Evolutionary conservation across 1,139 yeast genomes (phyloP).

Genomic region (Hansenula sp.): DNA sequence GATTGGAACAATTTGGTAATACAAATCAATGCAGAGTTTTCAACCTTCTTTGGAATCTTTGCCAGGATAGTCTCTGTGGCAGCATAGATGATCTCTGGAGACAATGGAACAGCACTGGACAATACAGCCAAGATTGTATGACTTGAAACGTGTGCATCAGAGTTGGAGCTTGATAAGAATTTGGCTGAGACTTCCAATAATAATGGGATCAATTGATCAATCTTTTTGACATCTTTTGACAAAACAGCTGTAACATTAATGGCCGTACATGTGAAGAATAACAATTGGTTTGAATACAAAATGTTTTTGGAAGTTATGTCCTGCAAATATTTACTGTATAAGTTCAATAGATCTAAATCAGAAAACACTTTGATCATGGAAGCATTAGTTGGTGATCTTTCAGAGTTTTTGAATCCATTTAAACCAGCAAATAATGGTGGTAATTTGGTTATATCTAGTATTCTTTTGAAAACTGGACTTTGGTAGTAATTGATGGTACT

Average conservation of each 20-base stretch:
- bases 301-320: conserved; percentile 51
- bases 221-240: conserved; percentile 34
- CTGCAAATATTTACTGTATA: conserved; percentile 58
- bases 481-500: conserved; percentile 76
- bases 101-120: conserved; percentile 66
- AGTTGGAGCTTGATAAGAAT: conserved; percentile 43
- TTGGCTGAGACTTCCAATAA: conserved; percentile 56
- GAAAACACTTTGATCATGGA: conserved; percentile 72
- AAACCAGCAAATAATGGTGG: conserved; percentile 80
- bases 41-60: conserved; percentile 36
- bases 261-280: conserved; percentile 77
- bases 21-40: conserved; percentile 36
- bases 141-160: conserved; percentile 77
- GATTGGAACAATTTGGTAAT: conserved; percentile 36
- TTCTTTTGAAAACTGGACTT: conserved; percentile 67
- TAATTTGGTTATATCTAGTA: conserved; percentile 64
- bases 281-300: conserved; percentile 66
- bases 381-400: conserved; percentile 61
- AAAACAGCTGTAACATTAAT: conserved; percentile 55
- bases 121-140: conserved; percentile 79
- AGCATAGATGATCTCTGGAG: conserved; percentile 59
- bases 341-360: conserved; percentile 63
- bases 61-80: conserved; percentile 65
- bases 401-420: conserved; percentile 59
- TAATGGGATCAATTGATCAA: conserved; percentile 43